These are phyloP conservation scores for Setaria viridis DNA, from an alignment of 202 grass and related monocot species.

Conservation along the genomic window DNA sequence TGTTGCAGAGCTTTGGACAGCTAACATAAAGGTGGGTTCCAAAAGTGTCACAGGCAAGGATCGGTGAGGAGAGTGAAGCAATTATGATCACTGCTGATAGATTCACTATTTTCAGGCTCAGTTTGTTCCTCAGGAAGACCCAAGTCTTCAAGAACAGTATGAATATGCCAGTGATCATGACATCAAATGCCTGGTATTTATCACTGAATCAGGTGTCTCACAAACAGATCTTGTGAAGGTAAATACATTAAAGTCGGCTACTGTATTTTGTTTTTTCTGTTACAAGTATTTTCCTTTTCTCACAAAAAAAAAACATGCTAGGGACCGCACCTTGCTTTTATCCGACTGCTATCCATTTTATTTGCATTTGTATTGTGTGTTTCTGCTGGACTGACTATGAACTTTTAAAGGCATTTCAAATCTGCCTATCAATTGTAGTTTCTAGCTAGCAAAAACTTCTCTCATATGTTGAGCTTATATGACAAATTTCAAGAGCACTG, in stretches of 20 bases:
- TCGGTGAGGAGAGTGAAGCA: neutral
- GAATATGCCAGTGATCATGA: conserved; percentile 95
- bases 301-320: neutral
- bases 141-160: conserved; percentile 97
- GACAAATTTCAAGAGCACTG: conserved; percentile 1
- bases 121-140: conserved; percentile 86
- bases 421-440: conserved; percentile 4
- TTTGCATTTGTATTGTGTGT: conserved; percentile 34
- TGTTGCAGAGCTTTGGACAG: conserved; percentile 89
- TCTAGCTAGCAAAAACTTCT: neutral
- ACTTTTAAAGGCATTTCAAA: conserved; percentile 20
- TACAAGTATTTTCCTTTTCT: conserved; percentile 31
- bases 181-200: conserved; percentile 88
- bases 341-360: neutral
- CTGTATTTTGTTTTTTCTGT: conserved; percentile 30
- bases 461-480: neutral
- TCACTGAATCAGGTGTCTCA: conserved; percentile 88
- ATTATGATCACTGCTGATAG: conserved; percentile 28
- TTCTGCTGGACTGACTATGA: conserved; percentile 12
- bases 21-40: conserved; percentile 85
- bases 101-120: conserved; percentile 68
- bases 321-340: neutral
- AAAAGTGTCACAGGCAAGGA: neutral
- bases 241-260: conserved; percentile 40
- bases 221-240: conserved; percentile 88